Percentiles rank a stretch among this genome's conserved stretches.
Evolutionary conservation across 2,329 filamentous ascomycete species (phyloP).

Genomic region (Ceratocystis huliohia): DNA sequence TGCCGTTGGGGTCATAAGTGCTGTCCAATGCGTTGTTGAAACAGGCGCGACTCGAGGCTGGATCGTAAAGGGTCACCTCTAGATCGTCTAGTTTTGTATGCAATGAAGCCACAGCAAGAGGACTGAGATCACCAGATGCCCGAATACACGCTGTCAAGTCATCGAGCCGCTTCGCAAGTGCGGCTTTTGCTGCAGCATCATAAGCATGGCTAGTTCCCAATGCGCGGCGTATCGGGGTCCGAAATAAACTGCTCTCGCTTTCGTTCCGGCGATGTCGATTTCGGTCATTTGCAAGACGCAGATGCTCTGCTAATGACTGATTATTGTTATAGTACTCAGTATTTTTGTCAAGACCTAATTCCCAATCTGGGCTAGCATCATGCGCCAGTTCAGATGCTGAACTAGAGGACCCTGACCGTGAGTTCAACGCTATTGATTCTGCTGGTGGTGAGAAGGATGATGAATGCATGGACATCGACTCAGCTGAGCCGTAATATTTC

Average conservation of each 20-base stretch:
- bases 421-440: neutral
- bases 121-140: constrained; percentile 17
- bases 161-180: constrained; percentile 18
- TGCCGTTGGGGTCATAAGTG: constrained; percentile 1
- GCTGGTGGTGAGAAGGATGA: neutral
- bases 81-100: constrained; percentile 19
- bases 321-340: neutral
- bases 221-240: constrained; percentile 17
- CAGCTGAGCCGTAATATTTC: neutral
- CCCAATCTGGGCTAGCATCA: constrained; percentile 1
- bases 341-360: neutral
- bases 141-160: constrained; percentile 16
- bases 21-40: constrained; percentile 16
- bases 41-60: constrained; percentile 13
- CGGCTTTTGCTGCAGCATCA: constrained; percentile 19
- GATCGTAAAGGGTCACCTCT: constrained; percentile 15
- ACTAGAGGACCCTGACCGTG: constrained; percentile 1
- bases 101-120: constrained; percentile 16
- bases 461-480: constrained; percentile 5
- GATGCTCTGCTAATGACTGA: constrained; percentile 4
- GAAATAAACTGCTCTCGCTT: constrained; percentile 13
- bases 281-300: constrained; percentile 9
- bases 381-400: neutral
- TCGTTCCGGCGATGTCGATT: constrained; percentile 14
- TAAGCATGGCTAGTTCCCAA: constrained; percentile 19